These are phyloP conservation scores for Medicago ruthenica DNA, from an alignment of 306 rosid species.

Conservation along the genomic window DNA sequence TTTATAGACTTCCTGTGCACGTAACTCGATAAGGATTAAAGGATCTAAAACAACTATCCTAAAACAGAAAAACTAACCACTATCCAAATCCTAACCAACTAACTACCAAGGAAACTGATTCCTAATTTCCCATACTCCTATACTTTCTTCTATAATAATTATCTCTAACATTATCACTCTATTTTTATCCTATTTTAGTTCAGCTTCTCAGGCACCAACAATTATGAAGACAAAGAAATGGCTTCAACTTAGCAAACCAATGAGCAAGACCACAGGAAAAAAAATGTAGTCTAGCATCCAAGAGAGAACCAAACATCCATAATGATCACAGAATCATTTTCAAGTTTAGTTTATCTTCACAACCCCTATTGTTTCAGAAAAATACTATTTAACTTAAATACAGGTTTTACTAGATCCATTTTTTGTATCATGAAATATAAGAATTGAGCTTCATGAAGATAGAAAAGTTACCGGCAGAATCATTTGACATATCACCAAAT, in stretches of 20 bases:
- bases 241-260: slow-evolving; percentile 37
- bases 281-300: slow-evolving; percentile 19
- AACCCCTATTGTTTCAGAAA: background rate
- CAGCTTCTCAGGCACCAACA: slow-evolving; percentile 22
- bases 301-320: slow-evolving; percentile 11
- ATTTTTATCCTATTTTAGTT: slow-evolving; percentile 10
- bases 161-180: background rate
- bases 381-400: background rate
- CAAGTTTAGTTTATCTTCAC: slow-evolving; percentile 21
- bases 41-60: background rate
- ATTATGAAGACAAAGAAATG: slow-evolving; percentile 24
- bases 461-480: slow-evolving; percentile 64
- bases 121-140: too few species aligned
- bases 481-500: slow-evolving; percentile 67
- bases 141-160: too few species aligned
- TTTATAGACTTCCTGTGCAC: too few species aligned
- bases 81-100: too few species aligned
- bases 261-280: slow-evolving; percentile 29
- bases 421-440: slow-evolving; percentile 7
- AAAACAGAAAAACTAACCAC: too few species aligned
- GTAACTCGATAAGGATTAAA: background rate
- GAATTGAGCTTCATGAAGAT: slow-evolving; percentile 23
- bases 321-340: slow-evolving; percentile 1
- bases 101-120: too few species aligned
- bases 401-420: slow-evolving; percentile 25